Evolutionary conservation across 345 rosid genomes (phyloP), one percentile per base, ranked within the genome.

Genomic region (Gossypium longicalyx): DNA sequence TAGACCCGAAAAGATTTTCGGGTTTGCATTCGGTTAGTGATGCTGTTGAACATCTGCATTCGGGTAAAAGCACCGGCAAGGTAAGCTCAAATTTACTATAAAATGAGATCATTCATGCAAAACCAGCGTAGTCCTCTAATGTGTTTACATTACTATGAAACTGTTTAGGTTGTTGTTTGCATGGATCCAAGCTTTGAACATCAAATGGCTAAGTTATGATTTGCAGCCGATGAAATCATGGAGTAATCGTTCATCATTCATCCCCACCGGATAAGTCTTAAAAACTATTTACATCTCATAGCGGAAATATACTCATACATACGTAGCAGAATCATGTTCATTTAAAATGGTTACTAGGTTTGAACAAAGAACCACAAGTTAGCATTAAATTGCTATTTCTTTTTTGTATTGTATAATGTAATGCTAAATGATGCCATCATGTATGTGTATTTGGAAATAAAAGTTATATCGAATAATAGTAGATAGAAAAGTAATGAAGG

Each of bases 31-130:
- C 94, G 20, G 97, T 89, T 43, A 84, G 89, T 53, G 97, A 92
- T 82, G 99, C 99, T 61, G 99, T 92, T 53, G 98, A 94, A 85
- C 75, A 94, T 87, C 91, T 94, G 23, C 97, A 92, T 79, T 91
- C 98, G 3, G 99, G 98, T 79, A 92, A 84, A 93, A 95, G 98
- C 71, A 85, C 92, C n/a, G 99, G 99, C 79, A 95, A 95, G 96
- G 98, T 92, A 74, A 71, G 60, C 62, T 65, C 27, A 59, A 59
- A 59, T 1, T 23, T 4, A 11, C 17, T 0, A 22, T 59, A 23
- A 59, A 59, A 20, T 22, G 63, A 23, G 17, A 12, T 22, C 63
- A 59, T 59, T 25, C 15, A 65, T 1, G 52, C 72, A 17, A 34
- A 66, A 27, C 13, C 19, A 20, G 7, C 2, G 12, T 27, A 12